Percentiles rank a stretch among this genome's conserved stretches.
These are phyloP conservation scores for Brassica incana DNA, from an alignment of 345 rosid species.

Conservation along the genomic window DNA sequence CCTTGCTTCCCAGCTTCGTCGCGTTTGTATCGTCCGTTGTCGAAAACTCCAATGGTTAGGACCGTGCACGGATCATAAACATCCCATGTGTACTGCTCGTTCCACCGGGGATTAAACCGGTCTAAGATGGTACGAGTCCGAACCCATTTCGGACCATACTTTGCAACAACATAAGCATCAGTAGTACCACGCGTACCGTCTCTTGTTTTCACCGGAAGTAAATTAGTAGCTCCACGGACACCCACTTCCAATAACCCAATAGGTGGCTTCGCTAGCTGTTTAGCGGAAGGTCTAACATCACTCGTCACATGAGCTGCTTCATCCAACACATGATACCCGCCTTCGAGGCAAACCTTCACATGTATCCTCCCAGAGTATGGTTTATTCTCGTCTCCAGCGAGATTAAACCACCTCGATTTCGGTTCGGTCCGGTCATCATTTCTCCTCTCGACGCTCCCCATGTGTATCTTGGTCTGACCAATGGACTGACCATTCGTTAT, in stretches of 20 bases:
- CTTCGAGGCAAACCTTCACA: constrained; percentile 71
- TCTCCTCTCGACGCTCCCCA: constrained; percentile 70
- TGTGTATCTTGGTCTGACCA: constrained; percentile 67
- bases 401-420: constrained; percentile 82
- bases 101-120: constrained; percentile 86
- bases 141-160: constrained; percentile 92
- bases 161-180: constrained; percentile 87
- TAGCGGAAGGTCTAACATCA: constrained; percentile 81
- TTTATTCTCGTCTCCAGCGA: constrained; percentile 59
- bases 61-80: constrained; percentile 86
- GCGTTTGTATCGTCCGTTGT: constrained; percentile 66
- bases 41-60: constrained; percentile 75
- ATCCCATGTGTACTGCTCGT: constrained; percentile 93
- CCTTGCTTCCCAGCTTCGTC: constrained; percentile 64
- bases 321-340: constrained; percentile 91
- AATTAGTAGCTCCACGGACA: constrained; percentile 73
- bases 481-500: constrained; percentile 49
- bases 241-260: constrained; percentile 85
- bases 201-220: constrained; percentile 80
- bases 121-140: constrained; percentile 81
- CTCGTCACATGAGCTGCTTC: constrained; percentile 96
- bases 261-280: constrained; percentile 75
- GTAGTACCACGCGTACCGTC: constrained; percentile 89
- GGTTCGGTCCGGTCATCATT: constrained; percentile 57
- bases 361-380: constrained; percentile 85